These are phyloP conservation scores for Mycena kentingensis DNA, from an alignment of 768 basidiomycete species.

Conservation along the genomic window DNA sequence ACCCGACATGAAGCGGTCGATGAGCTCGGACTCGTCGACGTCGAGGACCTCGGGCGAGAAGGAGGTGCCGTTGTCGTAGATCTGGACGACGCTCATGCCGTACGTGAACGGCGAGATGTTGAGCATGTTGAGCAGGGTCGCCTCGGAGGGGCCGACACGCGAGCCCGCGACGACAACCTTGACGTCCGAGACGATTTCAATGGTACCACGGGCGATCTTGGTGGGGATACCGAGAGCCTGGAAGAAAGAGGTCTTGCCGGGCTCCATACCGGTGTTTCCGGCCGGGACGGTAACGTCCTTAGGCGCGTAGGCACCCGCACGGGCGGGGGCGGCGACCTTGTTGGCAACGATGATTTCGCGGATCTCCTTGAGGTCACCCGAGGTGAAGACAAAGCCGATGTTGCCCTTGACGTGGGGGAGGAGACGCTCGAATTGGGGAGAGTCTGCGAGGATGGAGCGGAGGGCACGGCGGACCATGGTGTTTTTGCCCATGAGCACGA, in stretches of 20 bases:
- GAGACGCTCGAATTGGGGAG: constrained; percentile 94
- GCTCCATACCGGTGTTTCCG: constrained; percentile 99
- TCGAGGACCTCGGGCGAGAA: constrained; percentile 92
- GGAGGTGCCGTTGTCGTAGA: constrained; percentile 90
- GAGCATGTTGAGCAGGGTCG: constrained; percentile 98
- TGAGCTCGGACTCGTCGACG: constrained; percentile 86
- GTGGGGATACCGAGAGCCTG: constrained; percentile 99
- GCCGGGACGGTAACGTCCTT: constrained; percentile 90
- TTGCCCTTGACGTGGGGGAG: constrained; percentile 96
- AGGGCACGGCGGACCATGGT: constrained; percentile 99
- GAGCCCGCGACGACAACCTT: constrained; percentile 91
- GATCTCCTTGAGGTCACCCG: constrained; percentile 88
- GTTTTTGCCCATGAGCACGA: constrained; percentile 99
- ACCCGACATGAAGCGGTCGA: constrained; percentile 89
- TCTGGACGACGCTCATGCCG: constrained; percentile 98
- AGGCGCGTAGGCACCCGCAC: constrained; percentile 95
- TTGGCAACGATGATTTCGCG: constrained; percentile 93
- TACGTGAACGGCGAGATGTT: constrained; percentile 99
- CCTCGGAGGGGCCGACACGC: constrained; percentile 96
- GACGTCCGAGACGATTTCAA: constrained; percentile 97
- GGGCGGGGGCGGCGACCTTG: constrained; percentile 98
- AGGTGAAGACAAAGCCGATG: constrained; percentile 99
- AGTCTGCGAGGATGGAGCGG: constrained; percentile 84
- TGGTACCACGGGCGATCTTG: constrained; percentile 99
- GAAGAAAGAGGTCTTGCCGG: constrained; percentile 99